Percentiles rank a stretch among this genome's conserved stretches.
Evolutionary conservation across 129 eudicot genomes (phyloP).

Genomic region (Flaveria brownii): DNA sequence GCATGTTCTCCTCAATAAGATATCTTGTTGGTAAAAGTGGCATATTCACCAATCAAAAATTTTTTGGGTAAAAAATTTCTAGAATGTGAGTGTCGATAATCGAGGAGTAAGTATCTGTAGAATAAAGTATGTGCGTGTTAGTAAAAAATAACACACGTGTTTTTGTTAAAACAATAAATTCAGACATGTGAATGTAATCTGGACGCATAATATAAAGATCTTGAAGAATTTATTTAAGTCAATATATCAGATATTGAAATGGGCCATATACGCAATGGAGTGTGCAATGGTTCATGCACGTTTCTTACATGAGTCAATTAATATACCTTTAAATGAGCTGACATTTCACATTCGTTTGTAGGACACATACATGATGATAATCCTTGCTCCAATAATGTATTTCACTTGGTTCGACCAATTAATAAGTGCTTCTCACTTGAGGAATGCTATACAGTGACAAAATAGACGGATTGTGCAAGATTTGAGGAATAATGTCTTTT

Average conservation of each 20-base stretch:
- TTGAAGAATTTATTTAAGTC: slow-evolving; percentile 3
- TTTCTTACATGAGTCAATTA: slow-evolving; percentile 25
- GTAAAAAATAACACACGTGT: no score
- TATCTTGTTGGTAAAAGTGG: no score
- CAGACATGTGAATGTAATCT: background rate
- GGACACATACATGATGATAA: no score
- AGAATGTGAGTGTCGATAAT: no score
- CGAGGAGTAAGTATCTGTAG: no score
- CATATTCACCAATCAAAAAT: no score
- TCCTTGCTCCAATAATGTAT: background rate
- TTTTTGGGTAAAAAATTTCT: no score
- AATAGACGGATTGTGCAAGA: background rate
- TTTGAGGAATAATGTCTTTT: background rate
- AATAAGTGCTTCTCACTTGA: background rate
- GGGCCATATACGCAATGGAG: slow-evolving; percentile 1
- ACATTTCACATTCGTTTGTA: background rate
- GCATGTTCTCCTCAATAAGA: no score
- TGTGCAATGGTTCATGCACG: slow-evolving; percentile 10
- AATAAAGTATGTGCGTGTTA: no score
- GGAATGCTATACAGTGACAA: background rate
- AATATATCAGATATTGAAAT: background rate
- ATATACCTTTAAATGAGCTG: slow-evolving; percentile 1
- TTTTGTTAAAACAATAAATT: no score
- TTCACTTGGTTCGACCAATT: background rate
- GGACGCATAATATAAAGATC: background rate